A percentile compares a stretch with the other conserved stretches of the same genome.
Conservation (phyloP, 306 rosid genomes). For the Notholithocarpus densiflorus region DNA sequence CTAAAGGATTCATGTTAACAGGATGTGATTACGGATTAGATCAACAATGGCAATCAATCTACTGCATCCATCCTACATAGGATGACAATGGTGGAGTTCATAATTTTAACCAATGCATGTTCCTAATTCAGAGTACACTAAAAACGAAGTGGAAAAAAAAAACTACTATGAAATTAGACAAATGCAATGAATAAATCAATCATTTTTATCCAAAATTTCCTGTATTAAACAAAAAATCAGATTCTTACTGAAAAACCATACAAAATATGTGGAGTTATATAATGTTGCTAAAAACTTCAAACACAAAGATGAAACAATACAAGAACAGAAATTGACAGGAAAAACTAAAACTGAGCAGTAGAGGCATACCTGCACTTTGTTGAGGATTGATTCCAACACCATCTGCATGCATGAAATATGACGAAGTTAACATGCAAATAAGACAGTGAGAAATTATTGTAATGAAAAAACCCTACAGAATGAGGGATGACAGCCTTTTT, state of each 20-base stretch:
- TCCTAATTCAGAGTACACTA: background rate
- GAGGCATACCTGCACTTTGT: constrained; percentile 85
- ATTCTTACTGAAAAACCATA: background rate
- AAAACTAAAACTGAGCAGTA: background rate
- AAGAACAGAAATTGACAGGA: background rate
- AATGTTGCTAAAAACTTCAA: background rate
- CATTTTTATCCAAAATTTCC: background rate
- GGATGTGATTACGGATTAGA: background rate
- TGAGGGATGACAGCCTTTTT: too few relatives aligned
- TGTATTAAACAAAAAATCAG: background rate
- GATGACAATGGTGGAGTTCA: background rate
- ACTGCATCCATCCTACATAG: background rate
- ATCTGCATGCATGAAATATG: constrained; percentile 54
- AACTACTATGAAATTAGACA: background rate
- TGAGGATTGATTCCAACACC: constrained; percentile 98
- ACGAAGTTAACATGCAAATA: constrained; percentile 2
- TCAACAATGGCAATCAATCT: background rate
- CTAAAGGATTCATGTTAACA: background rate
- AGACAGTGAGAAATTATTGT: background rate
- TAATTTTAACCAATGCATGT: background rate
- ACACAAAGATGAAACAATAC: background rate
- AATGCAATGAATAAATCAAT: background rate
- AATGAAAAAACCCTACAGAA: too few relatives aligned
- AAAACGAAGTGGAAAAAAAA: background rate
- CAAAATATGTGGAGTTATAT: background rate